Evolutionary conservation across 176 grass and related monocot genomes (phyloP), one percentile per base, ranked within the genome.

Genomic region (Rhynchospora tenuis): DNA sequence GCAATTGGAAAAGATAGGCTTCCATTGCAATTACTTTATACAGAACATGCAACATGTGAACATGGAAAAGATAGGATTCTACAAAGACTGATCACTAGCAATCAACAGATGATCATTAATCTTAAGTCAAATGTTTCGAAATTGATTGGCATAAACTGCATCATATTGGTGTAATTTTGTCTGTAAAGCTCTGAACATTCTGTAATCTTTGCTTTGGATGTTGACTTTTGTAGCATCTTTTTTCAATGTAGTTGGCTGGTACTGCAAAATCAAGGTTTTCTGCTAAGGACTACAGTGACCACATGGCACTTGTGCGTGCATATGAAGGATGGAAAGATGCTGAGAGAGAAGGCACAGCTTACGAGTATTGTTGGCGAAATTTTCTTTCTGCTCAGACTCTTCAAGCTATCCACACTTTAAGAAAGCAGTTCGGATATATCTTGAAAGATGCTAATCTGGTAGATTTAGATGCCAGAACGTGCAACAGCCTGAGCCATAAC

Each of bases 301-400:
- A 98, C 84, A 98, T 98, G 95, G 92, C 95, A 52, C 89, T 98
- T 57, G 91, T 98, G 26, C 84, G 95, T 64, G 95, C 95, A 87
- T 98, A 90, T 50, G 92, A 98, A 89, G 95, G 95, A 91, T 98
- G 92, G 90, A 98, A 98, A 86, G 93, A 94, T 91, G 90, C 95
- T 77, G 95, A 98, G 80, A 93, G 91, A 84, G 95, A 95, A 89
- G 91, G 95, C 19, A 93, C 92, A 63, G 73, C 87, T 89, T 98
- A 98, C 81, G 95, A 98, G 80, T 98, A 98, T 57, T 98, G 95
- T 46, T 98, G 95, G 92, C 92, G 91, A 82, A 98, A 95, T 84
- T 95, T 95, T 46, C 92, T 95, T 79, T 98, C 95, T 68, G 84
- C 89, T 79, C 95, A 95, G 87, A 98, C 95, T 81, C 89, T 98